A percentile compares a stretch with the other conserved stretches of the same genome.
These are phyloP conservation scores for Aureobasidium sp. DNA, from an alignment of 2,329 filamentous ascomycete genomes.

Conservation along the genomic window DNA sequence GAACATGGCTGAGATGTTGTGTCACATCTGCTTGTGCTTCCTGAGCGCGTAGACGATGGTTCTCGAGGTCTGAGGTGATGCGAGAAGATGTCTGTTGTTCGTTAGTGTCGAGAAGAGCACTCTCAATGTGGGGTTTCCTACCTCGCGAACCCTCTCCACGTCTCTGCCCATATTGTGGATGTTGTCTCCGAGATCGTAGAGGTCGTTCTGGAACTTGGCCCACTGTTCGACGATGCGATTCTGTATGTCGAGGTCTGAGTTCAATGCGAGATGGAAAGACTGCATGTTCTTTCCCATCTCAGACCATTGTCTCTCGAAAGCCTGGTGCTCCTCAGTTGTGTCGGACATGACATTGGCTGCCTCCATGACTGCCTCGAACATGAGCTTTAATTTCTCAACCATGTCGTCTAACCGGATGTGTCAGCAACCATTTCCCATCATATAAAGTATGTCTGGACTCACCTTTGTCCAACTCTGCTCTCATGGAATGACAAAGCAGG, in stretches of 20 bases:
- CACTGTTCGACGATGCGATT: background rate
- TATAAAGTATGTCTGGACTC: conserved; percentile 7
- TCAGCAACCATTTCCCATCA: background rate
- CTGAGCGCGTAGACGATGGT: background rate
- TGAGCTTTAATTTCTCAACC: conserved; percentile 3
- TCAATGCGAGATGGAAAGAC: background rate
- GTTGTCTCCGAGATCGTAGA: background rate
- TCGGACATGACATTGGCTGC: background rate
- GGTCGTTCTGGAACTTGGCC: background rate
- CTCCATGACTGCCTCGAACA: conserved; percentile 5
- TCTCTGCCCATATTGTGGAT: background rate
- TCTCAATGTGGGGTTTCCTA: background rate
- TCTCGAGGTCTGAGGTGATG: background rate
- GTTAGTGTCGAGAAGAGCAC: background rate
- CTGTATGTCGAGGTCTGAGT: conserved; percentile 4
- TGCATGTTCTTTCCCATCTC: conserved; percentile 7
- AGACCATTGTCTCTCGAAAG: background rate
- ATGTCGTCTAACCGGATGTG: background rate
- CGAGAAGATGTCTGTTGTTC: background rate
- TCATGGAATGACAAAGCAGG: conserved; percentile 53
- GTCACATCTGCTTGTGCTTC: background rate
- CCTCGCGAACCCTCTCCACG: background rate
- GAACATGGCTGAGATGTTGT: background rate
- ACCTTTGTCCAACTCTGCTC: conserved; percentile 50
- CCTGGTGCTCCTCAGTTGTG: background rate